phyloP scores from a whole-genome alignment of 192 early-diverging fungal genomes.

The Coemansia javaensis region DNA sequence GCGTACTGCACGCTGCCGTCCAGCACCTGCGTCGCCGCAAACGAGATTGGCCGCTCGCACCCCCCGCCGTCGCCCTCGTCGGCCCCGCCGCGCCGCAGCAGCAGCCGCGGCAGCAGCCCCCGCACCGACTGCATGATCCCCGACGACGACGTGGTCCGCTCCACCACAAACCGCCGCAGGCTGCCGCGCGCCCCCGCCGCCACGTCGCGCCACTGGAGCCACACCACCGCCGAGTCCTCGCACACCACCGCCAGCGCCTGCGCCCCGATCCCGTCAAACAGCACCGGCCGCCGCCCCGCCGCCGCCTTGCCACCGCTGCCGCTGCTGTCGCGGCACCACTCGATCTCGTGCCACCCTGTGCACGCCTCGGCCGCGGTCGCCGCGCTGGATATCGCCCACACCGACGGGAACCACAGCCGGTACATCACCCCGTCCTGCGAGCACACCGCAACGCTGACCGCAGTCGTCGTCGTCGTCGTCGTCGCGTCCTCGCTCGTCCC shows the following conservation, averaged over 20 bases:
- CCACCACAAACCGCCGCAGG: constrained; percentile 14
- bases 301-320: not conserved
- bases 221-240: constrained; percentile 27
- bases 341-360: constrained; percentile 36
- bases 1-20: constrained; percentile 28
- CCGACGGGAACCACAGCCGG: constrained; percentile 28
- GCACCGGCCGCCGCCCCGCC: constrained; percentile 5
- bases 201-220: constrained; percentile 30
- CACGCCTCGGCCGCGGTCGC: constrained; percentile 19
- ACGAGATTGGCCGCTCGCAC: constrained; percentile 9
- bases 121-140: constrained; percentile 30
- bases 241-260: constrained; percentile 17
- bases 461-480: constrained; percentile 15
- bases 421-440: constrained; percentile 28
- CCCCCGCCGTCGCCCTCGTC: constrained; percentile 6
- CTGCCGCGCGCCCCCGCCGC: constrained; percentile 11
- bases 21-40: constrained; percentile 28
- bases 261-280: constrained; percentile 18
- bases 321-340: constrained; percentile 30
- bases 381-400: constrained; percentile 33
- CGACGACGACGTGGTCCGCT: constrained; percentile 23
- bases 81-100: constrained; percentile 18
- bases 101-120: constrained; percentile 36
- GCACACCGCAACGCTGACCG: constrained; percentile 25
- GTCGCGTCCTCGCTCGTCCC: too few species aligned